Evolutionary conservation across 1,139 yeast genomes (phyloP).

Genomic region (Ashbya aceris): DNA sequence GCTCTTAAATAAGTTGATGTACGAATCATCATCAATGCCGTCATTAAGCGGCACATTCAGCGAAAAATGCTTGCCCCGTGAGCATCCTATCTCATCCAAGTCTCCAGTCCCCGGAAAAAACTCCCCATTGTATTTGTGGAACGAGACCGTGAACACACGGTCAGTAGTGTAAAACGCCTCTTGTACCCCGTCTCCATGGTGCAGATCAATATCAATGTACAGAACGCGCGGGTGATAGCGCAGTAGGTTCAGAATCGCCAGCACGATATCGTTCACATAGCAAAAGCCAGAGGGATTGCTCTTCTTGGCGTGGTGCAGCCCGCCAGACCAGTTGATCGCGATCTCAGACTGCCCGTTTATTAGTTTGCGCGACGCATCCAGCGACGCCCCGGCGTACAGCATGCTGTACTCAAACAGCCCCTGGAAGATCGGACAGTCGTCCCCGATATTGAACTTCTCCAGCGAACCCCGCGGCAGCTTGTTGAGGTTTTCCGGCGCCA

Average conservation of each 20-base stretch:
- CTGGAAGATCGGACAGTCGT: slow-evolving; percentile 95
- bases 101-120: slow-evolving; percentile 97
- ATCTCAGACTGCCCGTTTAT: slow-evolving; percentile 82
- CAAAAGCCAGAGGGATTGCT: slow-evolving; percentile 93
- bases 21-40: slow-evolving; percentile 92
- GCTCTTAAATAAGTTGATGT: slow-evolving; percentile 66
- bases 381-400: slow-evolving; percentile 83
- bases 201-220: slow-evolving; percentile 90
- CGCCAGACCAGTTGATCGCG: slow-evolving; percentile 97
- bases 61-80: slow-evolving; percentile 77
- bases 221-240: slow-evolving; percentile 85
- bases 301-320: slow-evolving; percentile 93
- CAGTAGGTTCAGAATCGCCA: slow-evolving; percentile 72
- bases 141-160: slow-evolving; percentile 89
- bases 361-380: slow-evolving; percentile 85
- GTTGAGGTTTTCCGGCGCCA: slow-evolving; percentile 72
- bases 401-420: slow-evolving; percentile 85
- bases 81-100: slow-evolving; percentile 77
- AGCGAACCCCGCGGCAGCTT: slow-evolving; percentile 47
- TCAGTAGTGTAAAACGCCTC: slow-evolving; percentile 95
- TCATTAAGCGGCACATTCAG: slow-evolving; percentile 91
- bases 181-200: slow-evolving; percentile 98
- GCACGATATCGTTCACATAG: slow-evolving; percentile 87
- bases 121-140: slow-evolving; percentile 91
- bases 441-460: slow-evolving; percentile 85